phyloP scores from a whole-genome alignment of 2,329 filamentous ascomycete species.

The Diaporthe destruens region DNA sequence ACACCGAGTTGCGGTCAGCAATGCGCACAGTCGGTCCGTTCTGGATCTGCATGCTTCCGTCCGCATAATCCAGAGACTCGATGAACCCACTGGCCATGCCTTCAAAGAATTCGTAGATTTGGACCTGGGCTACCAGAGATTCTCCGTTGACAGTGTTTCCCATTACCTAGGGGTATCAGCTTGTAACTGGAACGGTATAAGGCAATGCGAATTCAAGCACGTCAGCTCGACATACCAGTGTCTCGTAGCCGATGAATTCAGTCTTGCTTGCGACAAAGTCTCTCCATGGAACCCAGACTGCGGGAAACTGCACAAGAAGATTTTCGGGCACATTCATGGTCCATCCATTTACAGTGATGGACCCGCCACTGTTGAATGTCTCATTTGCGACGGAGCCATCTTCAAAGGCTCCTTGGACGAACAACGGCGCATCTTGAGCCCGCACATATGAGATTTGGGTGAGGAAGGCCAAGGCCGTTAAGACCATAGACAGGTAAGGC shows the following conservation, averaged over 20 bases:
- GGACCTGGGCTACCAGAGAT: slow-evolving; percentile 51
- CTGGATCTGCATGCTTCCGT: slow-evolving; percentile 51
- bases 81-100: slow-evolving; percentile 53
- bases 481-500: neutral
- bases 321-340: slow-evolving; percentile 62
- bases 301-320: slow-evolving; percentile 62
- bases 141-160: slow-evolving; percentile 53
- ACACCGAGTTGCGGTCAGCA: slow-evolving; percentile 61
- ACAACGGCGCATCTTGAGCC: slow-evolving; percentile 49
- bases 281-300: slow-evolving; percentile 58
- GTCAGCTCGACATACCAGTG: slow-evolving; percentile 46
- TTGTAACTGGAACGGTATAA: neutral
- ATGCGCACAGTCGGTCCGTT: slow-evolving; percentile 52
- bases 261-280: slow-evolving; percentile 51
- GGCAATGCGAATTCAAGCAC: neutral
- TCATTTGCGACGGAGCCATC: slow-evolving; percentile 50
- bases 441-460: neutral
- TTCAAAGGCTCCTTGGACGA: slow-evolving; percentile 51
- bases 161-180: slow-evolving; percentile 47
- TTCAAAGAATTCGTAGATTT: slow-evolving; percentile 52
- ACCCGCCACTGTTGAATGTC: slow-evolving; percentile 60
- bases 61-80: slow-evolving; percentile 50
- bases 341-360: slow-evolving; percentile 59
- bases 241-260: slow-evolving; percentile 52
- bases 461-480: slow-evolving; percentile 2